phyloP scores from a whole-genome alignment of 495 filamentous ascomycete species.

The Lichenothelia convexa region DNA sequence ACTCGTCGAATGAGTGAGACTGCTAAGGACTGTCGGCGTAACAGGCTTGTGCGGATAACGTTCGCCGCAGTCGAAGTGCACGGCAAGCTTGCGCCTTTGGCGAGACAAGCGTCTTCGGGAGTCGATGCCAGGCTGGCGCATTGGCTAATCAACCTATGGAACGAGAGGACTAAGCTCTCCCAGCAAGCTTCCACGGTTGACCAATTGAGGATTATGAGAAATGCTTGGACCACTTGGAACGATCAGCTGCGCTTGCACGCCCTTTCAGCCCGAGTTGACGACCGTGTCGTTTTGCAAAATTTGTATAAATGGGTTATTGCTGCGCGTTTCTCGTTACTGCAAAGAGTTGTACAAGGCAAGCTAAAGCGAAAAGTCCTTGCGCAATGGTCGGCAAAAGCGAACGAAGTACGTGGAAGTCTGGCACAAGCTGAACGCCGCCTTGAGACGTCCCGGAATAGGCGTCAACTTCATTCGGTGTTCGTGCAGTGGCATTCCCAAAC shows the following conservation, averaged over 20 bases:
- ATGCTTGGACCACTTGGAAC: slow-evolving; percentile 48
- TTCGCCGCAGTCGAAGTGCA: slow-evolving; percentile 26
- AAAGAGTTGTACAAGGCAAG: slow-evolving; percentile 32
- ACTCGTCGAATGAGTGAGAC: slow-evolving; percentile 1
- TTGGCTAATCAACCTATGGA: slow-evolving; percentile 33
- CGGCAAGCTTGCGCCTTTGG: slow-evolving; percentile 27
- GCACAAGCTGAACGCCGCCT: slow-evolving; percentile 10
- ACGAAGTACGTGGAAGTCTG: slow-evolving; percentile 2
- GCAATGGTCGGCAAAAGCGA: slow-evolving; percentile 14
- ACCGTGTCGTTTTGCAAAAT: slow-evolving; percentile 36
- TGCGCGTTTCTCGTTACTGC: slow-evolving; percentile 33
- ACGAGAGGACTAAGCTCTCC: slow-evolving; percentile 27
- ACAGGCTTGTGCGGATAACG: slow-evolving; percentile 13
- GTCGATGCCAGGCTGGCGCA: slow-evolving; percentile 31
- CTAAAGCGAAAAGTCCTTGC: slow-evolving; percentile 24
- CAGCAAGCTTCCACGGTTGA: slow-evolving; percentile 38
- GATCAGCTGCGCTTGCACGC: slow-evolving; percentile 40
- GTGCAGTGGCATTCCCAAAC: slow-evolving; percentile 1
- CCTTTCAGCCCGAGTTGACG: slow-evolving; percentile 34
- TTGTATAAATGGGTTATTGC: slow-evolving; percentile 48
- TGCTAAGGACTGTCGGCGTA: slow-evolving; percentile 7
- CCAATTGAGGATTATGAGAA: slow-evolving; percentile 32
- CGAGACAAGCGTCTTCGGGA: slow-evolving; percentile 23
- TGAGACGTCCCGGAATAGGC: slow-evolving; percentile 5
- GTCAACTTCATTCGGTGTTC: slow-evolving; percentile 5